Evolutionary conservation across 768 basidiomycete species (phyloP).

Genomic region (Clathrus columnatus): DNA sequence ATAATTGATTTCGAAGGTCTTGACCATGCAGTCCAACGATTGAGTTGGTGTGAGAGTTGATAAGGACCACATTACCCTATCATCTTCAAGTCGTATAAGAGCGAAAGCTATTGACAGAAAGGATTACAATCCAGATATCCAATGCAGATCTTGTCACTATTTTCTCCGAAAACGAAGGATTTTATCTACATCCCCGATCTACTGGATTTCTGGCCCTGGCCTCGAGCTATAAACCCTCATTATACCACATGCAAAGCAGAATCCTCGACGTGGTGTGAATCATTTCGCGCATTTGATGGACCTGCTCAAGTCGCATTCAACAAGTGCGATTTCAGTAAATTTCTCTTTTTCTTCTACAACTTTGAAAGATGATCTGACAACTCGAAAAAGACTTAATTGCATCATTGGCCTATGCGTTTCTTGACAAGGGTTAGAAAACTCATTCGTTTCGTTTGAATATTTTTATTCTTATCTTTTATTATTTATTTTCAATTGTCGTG

Average conservation of each 20-base stretch:
- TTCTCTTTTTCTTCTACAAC: no score
- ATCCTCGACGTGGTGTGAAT: slow-evolving; percentile 30
- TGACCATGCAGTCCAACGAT: no score
- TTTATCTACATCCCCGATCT: not conserved
- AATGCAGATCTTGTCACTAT: no score
- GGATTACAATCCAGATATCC: no score
- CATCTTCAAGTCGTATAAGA: no score
- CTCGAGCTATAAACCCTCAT: slow-evolving; percentile 30
- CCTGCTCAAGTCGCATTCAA: slow-evolving; percentile 33
- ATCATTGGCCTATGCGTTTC: slow-evolving; percentile 29
- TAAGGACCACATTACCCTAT: no score
- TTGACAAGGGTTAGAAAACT: slow-evolving; percentile 26
- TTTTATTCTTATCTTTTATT: not conserved
- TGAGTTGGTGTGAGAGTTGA: no score
- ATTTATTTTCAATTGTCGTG: no score
- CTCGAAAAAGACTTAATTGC: slow-evolving; percentile 27
- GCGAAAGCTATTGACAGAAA: no score
- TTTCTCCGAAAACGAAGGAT: no score
- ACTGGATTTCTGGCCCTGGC: slow-evolving; percentile 33
- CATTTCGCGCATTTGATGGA: slow-evolving; percentile 28
- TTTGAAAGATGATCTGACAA: no score
- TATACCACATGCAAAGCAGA: slow-evolving; percentile 27
- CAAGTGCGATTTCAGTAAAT: slow-evolving; percentile 33
- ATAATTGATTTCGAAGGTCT: no score
- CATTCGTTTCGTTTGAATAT: not conserved